phyloP scores from a whole-genome alignment of 805 yeast genomes.

The Hanseniaspora nectarophila region DNA sequence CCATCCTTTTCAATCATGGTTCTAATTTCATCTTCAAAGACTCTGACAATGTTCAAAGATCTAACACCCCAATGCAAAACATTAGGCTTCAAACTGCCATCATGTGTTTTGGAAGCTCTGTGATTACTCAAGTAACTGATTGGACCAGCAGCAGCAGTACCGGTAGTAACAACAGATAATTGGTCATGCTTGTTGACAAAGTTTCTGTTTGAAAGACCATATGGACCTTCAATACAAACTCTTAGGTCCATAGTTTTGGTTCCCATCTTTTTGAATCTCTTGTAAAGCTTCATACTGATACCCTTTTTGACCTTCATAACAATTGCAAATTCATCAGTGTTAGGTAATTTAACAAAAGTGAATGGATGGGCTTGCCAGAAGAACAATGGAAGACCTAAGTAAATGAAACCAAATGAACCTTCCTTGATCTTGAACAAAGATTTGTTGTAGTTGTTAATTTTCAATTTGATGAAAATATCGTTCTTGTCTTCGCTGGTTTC shows the following conservation, averaged over 20 bases:
- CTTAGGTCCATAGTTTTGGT: not conserved
- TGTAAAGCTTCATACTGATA: conserved; percentile 4
- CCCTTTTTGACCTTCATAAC: conserved; percentile 14
- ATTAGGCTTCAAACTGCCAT: not conserved
- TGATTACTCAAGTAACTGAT: conserved; percentile 6
- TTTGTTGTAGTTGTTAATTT: conserved; percentile 12
- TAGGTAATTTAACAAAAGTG: not conserved
- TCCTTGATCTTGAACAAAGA: conserved; percentile 5
- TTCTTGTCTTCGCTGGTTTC: not conserved
- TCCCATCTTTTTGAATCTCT: not conserved
- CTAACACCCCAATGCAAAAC: conserved; percentile 13
- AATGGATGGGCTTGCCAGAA: conserved; percentile 16
- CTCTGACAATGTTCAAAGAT: conserved; percentile 5
- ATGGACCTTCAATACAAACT: conserved; percentile 15
- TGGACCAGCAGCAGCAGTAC: conserved; percentile 15
- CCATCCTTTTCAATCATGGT: not conserved
- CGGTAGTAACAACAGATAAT: conserved; percentile 1
- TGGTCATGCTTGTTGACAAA: not conserved
- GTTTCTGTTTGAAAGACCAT: not conserved
- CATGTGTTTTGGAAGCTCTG: not conserved
- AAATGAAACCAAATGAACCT: conserved; percentile 14
- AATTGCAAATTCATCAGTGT: not conserved
- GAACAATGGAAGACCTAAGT: not conserved
- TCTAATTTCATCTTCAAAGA: not conserved
- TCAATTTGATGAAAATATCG: not conserved